Evolutionary conservation across 2,329 filamentous ascomycete genomes (phyloP).

Genomic region (Metarhizium album): DNA sequence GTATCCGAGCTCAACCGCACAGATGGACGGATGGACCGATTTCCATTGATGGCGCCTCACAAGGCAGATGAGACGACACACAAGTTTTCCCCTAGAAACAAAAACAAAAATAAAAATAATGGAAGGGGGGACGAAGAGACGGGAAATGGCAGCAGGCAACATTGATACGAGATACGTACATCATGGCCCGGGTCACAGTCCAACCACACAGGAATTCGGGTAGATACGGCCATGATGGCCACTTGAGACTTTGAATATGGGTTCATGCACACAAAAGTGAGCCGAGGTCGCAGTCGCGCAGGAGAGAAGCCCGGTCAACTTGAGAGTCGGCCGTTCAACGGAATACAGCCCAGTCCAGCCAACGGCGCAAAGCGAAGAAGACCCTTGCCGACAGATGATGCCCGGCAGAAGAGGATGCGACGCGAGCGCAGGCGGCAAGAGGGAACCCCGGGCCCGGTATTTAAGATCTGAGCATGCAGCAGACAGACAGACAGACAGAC

Average conservation of each 20-base stretch:
- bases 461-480: neutral
- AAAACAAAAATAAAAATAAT: too few relatives aligned
- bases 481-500: too few relatives aligned
- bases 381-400: too few relatives aligned
- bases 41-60: too few relatives aligned
- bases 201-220: slow-evolving; percentile 43
- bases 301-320: neutral
- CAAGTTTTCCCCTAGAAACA: neutral
- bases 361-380: neutral
- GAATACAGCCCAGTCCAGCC: neutral
- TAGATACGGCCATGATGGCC: neutral
- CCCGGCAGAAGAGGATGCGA: too few relatives aligned
- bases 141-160: neutral
- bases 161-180: slow-evolving; percentile 34
- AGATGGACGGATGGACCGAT: neutral
- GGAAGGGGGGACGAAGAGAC: neutral
- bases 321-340: neutral
- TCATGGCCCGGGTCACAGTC: slow-evolving; percentile 56
- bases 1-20: neutral
- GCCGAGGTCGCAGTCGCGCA: neutral
- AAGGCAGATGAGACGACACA: neutral
- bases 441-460: too few relatives aligned
- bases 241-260: neutral
- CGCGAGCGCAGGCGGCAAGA: too few relatives aligned
- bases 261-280: neutral